Percentiles rank a stretch among this genome's conserved stretches.
Evolutionary conservation across 2,329 filamentous ascomycete species (phyloP).

Genomic region (Botrytis galanthina): DNA sequence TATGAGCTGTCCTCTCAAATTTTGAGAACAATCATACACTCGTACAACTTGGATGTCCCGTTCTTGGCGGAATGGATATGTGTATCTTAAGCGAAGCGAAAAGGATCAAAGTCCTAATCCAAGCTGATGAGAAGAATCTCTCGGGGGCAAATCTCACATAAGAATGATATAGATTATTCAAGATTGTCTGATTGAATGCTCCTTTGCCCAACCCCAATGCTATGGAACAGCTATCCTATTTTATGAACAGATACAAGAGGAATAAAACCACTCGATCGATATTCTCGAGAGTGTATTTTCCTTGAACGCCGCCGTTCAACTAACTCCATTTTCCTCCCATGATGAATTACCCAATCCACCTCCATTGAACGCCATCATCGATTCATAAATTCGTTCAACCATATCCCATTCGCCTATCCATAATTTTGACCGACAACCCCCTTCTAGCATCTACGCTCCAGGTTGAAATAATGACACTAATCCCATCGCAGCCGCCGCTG

Average conservation of each 20-base stretch:
- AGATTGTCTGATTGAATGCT: not conserved
- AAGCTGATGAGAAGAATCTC: not conserved
- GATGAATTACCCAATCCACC: not conserved
- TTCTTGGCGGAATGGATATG: not conserved
- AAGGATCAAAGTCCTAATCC: not conserved
- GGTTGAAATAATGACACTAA: slow-evolving; percentile 39
- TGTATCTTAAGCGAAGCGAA: not conserved
- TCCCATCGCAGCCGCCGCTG: slow-evolving; percentile 43
- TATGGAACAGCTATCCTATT: not conserved
- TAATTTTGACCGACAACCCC: not conserved
- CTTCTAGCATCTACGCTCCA: slow-evolving; percentile 22
- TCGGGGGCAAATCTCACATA: not conserved
- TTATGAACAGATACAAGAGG: not conserved
- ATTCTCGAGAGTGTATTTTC: slow-evolving; percentile 27
- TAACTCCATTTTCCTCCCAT: slow-evolving; percentile 14
- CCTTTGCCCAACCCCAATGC: too few relatives aligned
- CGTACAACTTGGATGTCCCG: not conserved
- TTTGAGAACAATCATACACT: not conserved
- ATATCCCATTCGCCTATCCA: slow-evolving; percentile 16
- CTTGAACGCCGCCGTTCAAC: slow-evolving; percentile 18
- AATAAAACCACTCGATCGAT: slow-evolving; percentile 30
- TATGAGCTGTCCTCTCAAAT: not conserved
- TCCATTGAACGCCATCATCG: not conserved
- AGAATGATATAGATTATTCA: not conserved
- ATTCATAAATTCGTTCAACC: slow-evolving; percentile 2